Conservation (phyloP, 768 basidiomycete species). For the Mycena amicta region DNA sequence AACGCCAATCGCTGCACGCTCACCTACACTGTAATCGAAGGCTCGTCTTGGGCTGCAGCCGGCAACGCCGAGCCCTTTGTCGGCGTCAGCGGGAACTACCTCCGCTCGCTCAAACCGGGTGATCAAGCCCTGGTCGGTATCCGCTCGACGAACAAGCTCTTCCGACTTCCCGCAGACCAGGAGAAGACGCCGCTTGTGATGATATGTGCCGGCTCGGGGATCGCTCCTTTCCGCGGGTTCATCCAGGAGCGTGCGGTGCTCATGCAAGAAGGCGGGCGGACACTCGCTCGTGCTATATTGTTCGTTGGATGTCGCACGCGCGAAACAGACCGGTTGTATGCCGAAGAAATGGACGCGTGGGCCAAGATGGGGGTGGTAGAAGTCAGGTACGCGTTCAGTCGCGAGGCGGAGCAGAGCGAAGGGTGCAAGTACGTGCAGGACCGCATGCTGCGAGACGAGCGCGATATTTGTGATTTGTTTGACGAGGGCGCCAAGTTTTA, state of each 20-base stretch:
- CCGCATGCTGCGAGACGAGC: not conserved
- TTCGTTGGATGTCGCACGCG: constrained; percentile 51
- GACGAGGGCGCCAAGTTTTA: not conserved
- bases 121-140: constrained; percentile 44
- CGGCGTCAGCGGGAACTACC: constrained; percentile 48
- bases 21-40: constrained; percentile 45
- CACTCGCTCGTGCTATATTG: constrained; percentile 40
- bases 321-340: constrained; percentile 44
- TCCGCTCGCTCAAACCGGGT: constrained; percentile 40
- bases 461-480: not conserved
- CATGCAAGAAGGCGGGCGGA: constrained; percentile 36
- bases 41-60: constrained; percentile 32
- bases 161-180: constrained; percentile 38
- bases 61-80: constrained; percentile 35
- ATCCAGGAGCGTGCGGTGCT: constrained; percentile 48
- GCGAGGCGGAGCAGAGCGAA: not conserved
- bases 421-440: constrained; percentile 11
- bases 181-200: constrained; percentile 26
- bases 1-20: constrained; percentile 41
- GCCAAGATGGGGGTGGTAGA: constrained; percentile 39
- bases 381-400: constrained; percentile 6
- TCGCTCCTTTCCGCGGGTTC: constrained; percentile 53
- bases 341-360: constrained; percentile 46
- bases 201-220: constrained; percentile 49
- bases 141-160: constrained; percentile 37